These are phyloP conservation scores for Suhomyces bokatorum DNA, from an alignment of 1,139 yeast species.

Conservation along the genomic window DNA sequence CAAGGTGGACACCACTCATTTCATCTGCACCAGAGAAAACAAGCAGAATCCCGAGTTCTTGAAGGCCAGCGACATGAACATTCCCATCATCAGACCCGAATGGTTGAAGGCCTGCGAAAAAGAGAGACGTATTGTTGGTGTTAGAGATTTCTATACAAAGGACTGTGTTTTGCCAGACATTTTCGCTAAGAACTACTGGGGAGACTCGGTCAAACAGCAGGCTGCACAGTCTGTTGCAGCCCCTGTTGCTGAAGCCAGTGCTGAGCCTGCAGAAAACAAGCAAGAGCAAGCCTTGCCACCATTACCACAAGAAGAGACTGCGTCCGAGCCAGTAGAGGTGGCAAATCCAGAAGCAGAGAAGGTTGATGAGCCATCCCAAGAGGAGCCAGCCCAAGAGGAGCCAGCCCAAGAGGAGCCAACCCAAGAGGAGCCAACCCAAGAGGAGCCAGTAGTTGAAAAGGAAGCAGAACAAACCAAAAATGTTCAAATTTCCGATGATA, in stretches of 20 bases:
- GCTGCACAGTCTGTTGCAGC: too few species aligned
- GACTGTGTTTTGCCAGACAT: slow-evolving; percentile 52
- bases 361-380: background rate
- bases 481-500: background rate
- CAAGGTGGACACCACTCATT: slow-evolving; percentile 91
- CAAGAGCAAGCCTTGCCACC: background rate
- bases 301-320: background rate
- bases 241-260: background rate
- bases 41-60: slow-evolving; percentile 61
- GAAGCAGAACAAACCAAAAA: too few species aligned
- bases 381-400: too few species aligned
- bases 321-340: background rate
- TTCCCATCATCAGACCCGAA: slow-evolving; percentile 94
- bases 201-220: background rate
- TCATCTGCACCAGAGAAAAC: slow-evolving; percentile 70
- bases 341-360: background rate
- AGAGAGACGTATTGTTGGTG: slow-evolving; percentile 90
- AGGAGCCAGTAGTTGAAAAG: background rate
- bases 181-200: slow-evolving; percentile 47
- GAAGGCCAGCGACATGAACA: slow-evolving; percentile 82
- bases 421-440: too few species aligned
- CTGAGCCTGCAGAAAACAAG: background rate
- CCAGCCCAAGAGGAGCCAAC: too few species aligned
- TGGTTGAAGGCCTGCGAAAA: slow-evolving; percentile 94
- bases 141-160: slow-evolving; percentile 73